Percentiles rank a stretch among this genome's conserved stretches.
These are phyloP conservation scores for Chlamydomonas urium DNA, from an alignment of 139 green algal species.

Conservation along the genomic window DNA sequence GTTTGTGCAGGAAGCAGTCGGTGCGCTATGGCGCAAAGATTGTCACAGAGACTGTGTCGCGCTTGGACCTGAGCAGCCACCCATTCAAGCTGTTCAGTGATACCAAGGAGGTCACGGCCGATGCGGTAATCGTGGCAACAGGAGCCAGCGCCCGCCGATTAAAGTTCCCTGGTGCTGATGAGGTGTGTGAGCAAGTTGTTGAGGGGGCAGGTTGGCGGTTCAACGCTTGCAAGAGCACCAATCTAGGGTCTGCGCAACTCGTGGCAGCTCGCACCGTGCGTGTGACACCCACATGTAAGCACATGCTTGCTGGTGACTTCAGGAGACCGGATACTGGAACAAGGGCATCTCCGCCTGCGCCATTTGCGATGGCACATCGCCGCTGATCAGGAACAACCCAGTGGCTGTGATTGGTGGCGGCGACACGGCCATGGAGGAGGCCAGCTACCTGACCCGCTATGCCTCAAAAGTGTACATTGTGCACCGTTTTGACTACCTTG, in stretches of 20 bases:
- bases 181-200: constrained; percentile 23
- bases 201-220: too few relatives aligned
- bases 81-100: constrained; percentile 41
- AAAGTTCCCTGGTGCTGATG: constrained; percentile 30
- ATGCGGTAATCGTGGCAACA: constrained; percentile 65
- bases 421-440: constrained; percentile 80
- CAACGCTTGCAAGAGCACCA: too few relatives aligned
- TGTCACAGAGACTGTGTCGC: constrained; percentile 42
- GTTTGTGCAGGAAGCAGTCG: constrained; percentile 21
- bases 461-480: constrained; percentile 66
- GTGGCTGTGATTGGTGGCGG: constrained; percentile 79
- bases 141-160: constrained; percentile 29
- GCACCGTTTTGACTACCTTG: constrained; percentile 76
- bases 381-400: constrained; percentile 19
- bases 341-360: constrained; percentile 69
- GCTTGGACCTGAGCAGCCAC: constrained; percentile 31
- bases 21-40: constrained; percentile 37
- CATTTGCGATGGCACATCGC: constrained; percentile 64
- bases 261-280: too few relatives aligned
- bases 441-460: constrained; percentile 71
- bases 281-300: not conserved
- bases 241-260: too few relatives aligned
- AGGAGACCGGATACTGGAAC: constrained; percentile 53
- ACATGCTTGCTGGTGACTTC: not conserved
- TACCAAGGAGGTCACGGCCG: constrained; percentile 36